Percentiles rank a stretch among this genome's conserved stretches.
These are phyloP conservation scores for Kwoniella newhampshirensis DNA, from an alignment of 768 basidiomycete genomes.

Conservation along the genomic window DNA sequence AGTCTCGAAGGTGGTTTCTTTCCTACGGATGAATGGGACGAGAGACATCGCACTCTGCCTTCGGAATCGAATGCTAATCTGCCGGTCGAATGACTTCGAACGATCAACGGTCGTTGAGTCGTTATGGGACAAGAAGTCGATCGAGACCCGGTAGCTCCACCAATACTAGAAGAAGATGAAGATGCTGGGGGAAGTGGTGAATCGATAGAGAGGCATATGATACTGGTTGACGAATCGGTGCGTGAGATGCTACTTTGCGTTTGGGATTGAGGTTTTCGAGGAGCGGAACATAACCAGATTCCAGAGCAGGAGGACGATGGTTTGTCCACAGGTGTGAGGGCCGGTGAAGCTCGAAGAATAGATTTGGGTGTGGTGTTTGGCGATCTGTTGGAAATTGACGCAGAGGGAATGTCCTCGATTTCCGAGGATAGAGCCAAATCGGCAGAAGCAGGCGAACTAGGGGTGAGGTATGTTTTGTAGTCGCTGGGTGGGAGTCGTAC, in stretches of 20 bases:
- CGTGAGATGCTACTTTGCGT: constrained; percentile 6
- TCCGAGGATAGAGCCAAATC: no score
- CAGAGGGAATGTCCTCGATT: no score
- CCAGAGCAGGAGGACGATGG: no score
- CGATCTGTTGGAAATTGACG: no score
- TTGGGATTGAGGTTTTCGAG: no score
- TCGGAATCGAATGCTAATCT: constrained; percentile 25
- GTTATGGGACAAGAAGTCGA: neutral
- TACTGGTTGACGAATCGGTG: neutral
- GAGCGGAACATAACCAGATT: no score
- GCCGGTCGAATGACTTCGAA: constrained; percentile 28
- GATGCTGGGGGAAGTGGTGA: constrained; percentile 1
- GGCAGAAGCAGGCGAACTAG: no score
- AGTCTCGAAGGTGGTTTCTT: no score
- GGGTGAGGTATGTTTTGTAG: no score
- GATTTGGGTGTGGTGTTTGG: neutral
- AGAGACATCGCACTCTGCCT: constrained; percentile 22
- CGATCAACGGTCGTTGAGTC: constrained; percentile 16
- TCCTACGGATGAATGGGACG: constrained; percentile 28
- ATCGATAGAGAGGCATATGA: constrained; percentile 17
- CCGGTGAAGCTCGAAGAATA: neutral
- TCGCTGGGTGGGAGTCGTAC: no score
- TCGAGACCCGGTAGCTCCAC: neutral
- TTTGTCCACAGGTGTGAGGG: no score
- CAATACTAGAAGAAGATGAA: neutral